These are phyloP conservation scores for Leccinum imitatum DNA, from an alignment of 768 basidiomycete species.

Conservation along the genomic window DNA sequence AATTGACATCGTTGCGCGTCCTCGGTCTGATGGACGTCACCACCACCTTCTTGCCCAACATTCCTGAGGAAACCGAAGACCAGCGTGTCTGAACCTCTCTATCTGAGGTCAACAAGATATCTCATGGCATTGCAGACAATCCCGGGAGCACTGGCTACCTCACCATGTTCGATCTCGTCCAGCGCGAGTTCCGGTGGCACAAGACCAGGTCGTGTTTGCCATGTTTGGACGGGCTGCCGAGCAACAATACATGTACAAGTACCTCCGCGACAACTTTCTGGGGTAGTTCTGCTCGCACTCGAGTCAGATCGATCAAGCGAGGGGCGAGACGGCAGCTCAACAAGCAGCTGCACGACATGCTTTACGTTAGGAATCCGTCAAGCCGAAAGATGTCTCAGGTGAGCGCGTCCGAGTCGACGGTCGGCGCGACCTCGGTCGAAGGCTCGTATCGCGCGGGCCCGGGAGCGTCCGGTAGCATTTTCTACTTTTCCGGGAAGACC, in stretches of 20 bases:
- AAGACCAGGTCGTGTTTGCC: slow-evolving; percentile 86
- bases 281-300: slow-evolving; percentile 61
- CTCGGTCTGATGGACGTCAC: slow-evolving; percentile 98
- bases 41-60: slow-evolving; percentile 58
- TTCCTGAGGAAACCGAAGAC: slow-evolving; percentile 83
- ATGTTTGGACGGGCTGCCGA: slow-evolving; percentile 81
- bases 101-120: slow-evolving; percentile 87
- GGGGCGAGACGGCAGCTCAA: slow-evolving; percentile 66
- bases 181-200: slow-evolving; percentile 75
- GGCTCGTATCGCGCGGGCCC: too few species aligned
- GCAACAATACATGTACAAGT: slow-evolving; percentile 76
- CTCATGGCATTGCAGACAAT: slow-evolving; percentile 94
- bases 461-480: too few species aligned
- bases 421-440: too few species aligned
- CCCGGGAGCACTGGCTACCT: slow-evolving; percentile 77
- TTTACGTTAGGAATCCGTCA: slow-evolving; percentile 43
- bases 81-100: slow-evolving; percentile 89
- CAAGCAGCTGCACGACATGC: slow-evolving; percentile 69
- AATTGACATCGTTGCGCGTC: slow-evolving; percentile 80
- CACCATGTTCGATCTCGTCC: slow-evolving; percentile 90
- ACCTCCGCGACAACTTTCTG: slow-evolving; percentile 79
- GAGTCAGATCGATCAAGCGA: slow-evolving; percentile 36
- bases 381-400: slow-evolving; percentile 74
- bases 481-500: too few species aligned
- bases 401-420: too few species aligned